Evolutionary conservation across 441 rosid genomes (phyloP).

Genomic region (Aleurites moluccanus): DNA sequence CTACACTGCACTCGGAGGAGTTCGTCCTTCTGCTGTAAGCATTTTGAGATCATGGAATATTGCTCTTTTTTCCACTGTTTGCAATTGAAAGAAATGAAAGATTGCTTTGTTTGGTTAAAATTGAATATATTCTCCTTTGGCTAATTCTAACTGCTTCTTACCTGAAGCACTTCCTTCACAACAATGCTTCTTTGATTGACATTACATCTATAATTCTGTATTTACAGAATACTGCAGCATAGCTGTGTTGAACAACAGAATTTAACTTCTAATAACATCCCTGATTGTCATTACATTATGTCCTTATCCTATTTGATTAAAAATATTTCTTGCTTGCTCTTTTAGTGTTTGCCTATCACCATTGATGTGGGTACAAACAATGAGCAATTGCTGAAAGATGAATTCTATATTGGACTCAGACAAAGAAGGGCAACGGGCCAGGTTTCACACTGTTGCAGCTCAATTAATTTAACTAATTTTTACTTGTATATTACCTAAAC

Average conservation of each 20-base stretch:
- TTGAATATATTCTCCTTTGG: not conserved
- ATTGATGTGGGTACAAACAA: conserved; percentile 97
- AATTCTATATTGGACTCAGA: conserved; percentile 82
- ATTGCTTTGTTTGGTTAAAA: not conserved
- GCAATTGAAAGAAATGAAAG: not conserved
- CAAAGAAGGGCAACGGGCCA: conserved; percentile 84
- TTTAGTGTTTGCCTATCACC: conserved; percentile 87
- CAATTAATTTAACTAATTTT: not conserved
- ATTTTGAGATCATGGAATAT: conserved; percentile 1
- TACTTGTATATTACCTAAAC: not conserved
- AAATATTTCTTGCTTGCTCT: conserved; percentile 13
- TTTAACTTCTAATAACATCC: not conserved
- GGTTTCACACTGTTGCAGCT: conserved; percentile 37
- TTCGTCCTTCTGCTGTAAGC: conserved; percentile 90
- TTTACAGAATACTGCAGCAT: not conserved
- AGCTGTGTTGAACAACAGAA: not conserved
- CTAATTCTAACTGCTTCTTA: not conserved
- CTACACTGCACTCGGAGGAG: conserved; percentile 90
- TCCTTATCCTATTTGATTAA: conserved; percentile 9
- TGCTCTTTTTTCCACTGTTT: not conserved
- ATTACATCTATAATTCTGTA: not conserved
- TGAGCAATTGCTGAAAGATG: conserved; percentile 69
- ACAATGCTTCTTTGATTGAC: not conserved
- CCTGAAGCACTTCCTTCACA: not conserved
- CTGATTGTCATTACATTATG: not conserved